phyloP scores from a whole-genome alignment of 2,329 filamentous ascomycete genomes.

The Penicillium sp. region DNA sequence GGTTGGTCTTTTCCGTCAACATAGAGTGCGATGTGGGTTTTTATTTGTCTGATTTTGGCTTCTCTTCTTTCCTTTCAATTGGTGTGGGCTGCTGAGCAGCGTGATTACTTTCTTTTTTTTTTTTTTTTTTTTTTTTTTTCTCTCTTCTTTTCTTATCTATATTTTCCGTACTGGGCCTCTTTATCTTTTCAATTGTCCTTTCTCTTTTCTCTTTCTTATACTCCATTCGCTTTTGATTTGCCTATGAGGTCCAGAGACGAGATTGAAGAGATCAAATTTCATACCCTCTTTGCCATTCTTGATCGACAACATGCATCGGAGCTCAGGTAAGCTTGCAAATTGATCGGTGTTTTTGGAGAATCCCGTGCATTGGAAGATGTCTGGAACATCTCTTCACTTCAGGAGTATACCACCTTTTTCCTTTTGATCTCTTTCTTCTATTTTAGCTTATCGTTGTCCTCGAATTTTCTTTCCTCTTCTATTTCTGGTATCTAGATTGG shows the following conservation, averaged over 20 bases:
- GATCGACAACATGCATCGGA: background rate
- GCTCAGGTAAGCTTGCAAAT: background rate
- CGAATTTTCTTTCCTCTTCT: background rate
- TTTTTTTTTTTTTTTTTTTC: background rate
- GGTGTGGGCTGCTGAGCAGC: background rate
- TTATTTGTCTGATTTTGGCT: background rate
- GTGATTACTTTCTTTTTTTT: background rate
- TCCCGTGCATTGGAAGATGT: background rate
- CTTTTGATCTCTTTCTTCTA: background rate
- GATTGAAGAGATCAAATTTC: background rate
- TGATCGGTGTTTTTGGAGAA: background rate
- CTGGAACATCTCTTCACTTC: background rate
- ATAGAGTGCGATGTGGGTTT: background rate
- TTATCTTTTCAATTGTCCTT: too few species aligned
- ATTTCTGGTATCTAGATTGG: background rate
- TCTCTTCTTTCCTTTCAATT: background rate
- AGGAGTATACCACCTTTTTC: background rate
- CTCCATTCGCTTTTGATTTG: background rate
- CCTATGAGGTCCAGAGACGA: background rate
- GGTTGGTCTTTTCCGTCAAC: conserved; percentile 20
- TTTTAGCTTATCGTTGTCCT: background rate
- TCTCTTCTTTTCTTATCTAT: conserved; percentile 2
- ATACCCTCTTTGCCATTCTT: background rate
- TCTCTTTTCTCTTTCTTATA: background rate
- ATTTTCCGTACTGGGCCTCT: background rate